A percentile compares a stretch with the other conserved stretches of the same genome.
phyloP scores from a whole-genome alignment of 2,329 filamentous ascomycete species.

The Colletotrichum lentis region DNA sequence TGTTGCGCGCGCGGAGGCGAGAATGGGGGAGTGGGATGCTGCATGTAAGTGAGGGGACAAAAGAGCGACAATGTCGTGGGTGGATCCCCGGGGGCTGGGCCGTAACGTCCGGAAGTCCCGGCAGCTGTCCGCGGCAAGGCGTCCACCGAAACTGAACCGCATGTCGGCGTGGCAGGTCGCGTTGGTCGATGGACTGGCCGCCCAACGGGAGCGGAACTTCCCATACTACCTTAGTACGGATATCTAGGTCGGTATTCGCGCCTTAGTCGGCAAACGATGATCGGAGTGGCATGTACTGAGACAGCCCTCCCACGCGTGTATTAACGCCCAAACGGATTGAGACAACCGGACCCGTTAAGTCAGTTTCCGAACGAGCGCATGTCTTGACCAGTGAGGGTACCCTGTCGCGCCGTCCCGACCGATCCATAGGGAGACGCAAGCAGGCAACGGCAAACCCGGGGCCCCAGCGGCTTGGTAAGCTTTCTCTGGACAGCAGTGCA shows the following conservation, averaged over 20 bases:
- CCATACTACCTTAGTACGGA: background rate
- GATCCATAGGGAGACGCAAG: background rate
- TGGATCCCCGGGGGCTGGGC: background rate
- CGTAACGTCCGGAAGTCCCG: slow-evolving; percentile 23
- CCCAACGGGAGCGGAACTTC: background rate
- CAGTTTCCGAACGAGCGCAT: background rate
- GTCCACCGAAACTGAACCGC: slow-evolving; percentile 28
- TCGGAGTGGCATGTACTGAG: slow-evolving; percentile 17
- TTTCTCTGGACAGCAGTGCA: background rate
- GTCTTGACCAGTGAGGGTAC: slow-evolving; percentile 21
- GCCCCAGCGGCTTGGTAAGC: background rate
- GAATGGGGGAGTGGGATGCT: slow-evolving; percentile 2
- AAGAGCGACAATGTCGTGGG: slow-evolving; percentile 15
- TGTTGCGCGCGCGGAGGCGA: background rate
- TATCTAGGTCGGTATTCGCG: background rate
- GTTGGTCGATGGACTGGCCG: background rate
- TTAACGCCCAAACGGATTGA: background rate
- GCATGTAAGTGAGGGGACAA: slow-evolving; percentile 26
- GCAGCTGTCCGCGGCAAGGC: slow-evolving; percentile 26
- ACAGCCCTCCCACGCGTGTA: background rate
- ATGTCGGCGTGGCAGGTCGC: slow-evolving; percentile 4
- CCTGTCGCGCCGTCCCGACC: background rate
- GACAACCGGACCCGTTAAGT: background rate
- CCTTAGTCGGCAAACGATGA: background rate
- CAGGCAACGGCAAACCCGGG: background rate